Evolutionary conservation across 2,329 filamentous ascomycete genomes (phyloP).

Genomic region (Didymella arachidicola): DNA sequence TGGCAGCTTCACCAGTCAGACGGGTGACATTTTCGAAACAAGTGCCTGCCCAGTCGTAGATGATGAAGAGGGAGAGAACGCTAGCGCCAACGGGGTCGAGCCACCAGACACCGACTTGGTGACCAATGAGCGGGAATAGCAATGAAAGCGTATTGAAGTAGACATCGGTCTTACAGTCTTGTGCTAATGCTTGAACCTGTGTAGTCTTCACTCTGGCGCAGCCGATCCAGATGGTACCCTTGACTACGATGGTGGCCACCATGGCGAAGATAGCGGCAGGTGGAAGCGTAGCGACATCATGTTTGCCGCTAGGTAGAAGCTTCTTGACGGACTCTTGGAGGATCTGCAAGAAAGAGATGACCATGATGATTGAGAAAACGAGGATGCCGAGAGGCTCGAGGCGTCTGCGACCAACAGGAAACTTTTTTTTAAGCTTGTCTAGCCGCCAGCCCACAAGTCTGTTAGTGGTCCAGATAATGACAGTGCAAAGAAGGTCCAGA

Average conservation of each 20-base stretch:
- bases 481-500: conserved; percentile 66
- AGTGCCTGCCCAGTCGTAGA: conserved; percentile 72
- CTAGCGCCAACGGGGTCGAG: conserved; percentile 70
- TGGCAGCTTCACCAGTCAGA: conserved; percentile 65
- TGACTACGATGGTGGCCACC: conserved; percentile 64
- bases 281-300: conserved; percentile 60
- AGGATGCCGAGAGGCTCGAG: not conserved
- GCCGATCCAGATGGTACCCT: conserved; percentile 67
- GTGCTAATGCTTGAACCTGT: conserved; percentile 68
- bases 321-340: conserved; percentile 67
- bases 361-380: conserved; percentile 66
- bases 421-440: conserved; percentile 59
- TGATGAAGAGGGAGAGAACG: conserved; percentile 70
- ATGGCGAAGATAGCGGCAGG: conserved; percentile 65
- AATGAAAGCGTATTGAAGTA: conserved; percentile 71
- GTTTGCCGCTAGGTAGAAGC: conserved; percentile 60
- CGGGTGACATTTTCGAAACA: conserved; percentile 67
- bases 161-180: conserved; percentile 69
- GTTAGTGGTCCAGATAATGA: conserved; percentile 69
- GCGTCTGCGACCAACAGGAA: conserved; percentile 58
- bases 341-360: conserved; percentile 69
- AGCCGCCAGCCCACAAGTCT: conserved; percentile 66
- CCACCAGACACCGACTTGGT: conserved; percentile 69
- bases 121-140: conserved; percentile 68
- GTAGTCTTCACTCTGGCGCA: conserved; percentile 68